phyloP scores from a whole-genome alignment of 257 asterid genomes.

The Linaria vulgaris region DNA sequence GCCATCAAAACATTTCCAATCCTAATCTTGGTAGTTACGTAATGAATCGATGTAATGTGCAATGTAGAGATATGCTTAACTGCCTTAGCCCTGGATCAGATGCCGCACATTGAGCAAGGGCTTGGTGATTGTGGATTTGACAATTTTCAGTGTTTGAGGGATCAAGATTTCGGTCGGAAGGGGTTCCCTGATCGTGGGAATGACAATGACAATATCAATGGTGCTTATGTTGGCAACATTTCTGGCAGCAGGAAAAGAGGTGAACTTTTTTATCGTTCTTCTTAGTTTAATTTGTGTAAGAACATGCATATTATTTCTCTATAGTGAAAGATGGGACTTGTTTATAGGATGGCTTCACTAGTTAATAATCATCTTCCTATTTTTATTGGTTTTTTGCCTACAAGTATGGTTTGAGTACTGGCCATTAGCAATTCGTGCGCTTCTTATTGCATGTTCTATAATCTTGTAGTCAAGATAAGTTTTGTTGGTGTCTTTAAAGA shows the following conservation, averaged over 20 bases:
- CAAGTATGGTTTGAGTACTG: too few relatives aligned
- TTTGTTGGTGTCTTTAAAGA: too few relatives aligned
- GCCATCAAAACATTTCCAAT: slow-evolving; percentile 38
- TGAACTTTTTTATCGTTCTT: slow-evolving; percentile 23
- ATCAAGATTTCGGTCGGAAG: slow-evolving; percentile 39
- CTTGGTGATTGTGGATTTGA: slow-evolving; percentile 61
- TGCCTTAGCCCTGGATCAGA: slow-evolving; percentile 73
- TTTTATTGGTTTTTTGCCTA: not conserved
- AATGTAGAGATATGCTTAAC: slow-evolving; percentile 65
- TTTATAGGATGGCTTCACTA: slow-evolving; percentile 18
- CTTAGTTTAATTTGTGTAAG: not conserved
- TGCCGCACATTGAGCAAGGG: slow-evolving; percentile 44
- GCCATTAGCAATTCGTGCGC: too few relatives aligned
- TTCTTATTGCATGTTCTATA: too few relatives aligned
- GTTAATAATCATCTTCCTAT: slow-evolving; percentile 7
- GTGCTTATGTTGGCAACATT: slow-evolving; percentile 26
- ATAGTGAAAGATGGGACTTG: not conserved
- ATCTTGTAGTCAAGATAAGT: too few relatives aligned
- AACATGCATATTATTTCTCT: not conserved
- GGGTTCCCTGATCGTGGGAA: slow-evolving; percentile 50
- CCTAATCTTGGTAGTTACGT: slow-evolving; percentile 56
- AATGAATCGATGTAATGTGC: slow-evolving; percentile 79
- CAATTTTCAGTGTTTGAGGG: slow-evolving; percentile 54
- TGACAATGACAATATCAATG: slow-evolving; percentile 31
- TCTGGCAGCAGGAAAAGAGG: slow-evolving; percentile 54